phyloP scores from a whole-genome alignment of 2,329 filamentous ascomycete genomes.

The Fusarium mundagurra region DNA sequence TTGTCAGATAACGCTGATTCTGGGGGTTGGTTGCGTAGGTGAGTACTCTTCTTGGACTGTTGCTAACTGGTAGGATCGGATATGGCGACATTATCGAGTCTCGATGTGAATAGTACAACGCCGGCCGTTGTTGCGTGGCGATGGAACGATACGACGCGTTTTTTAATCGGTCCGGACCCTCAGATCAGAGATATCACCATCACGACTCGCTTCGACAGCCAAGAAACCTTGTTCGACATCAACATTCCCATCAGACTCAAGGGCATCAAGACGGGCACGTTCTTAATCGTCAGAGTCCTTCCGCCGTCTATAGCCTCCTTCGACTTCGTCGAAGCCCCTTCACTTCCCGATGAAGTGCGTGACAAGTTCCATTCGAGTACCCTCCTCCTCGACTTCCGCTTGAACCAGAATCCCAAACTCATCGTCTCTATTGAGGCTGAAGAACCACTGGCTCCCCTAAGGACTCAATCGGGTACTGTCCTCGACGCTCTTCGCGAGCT shows the following conservation, averaged over 20 bases:
- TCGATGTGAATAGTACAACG: not conserved
- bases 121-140: constrained; percentile 8
- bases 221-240: constrained; percentile 1
- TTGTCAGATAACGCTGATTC: not conserved
- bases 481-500: constrained; percentile 22
- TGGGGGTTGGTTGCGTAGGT: not conserved
- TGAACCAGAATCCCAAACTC: constrained; percentile 1
- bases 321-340: not conserved
- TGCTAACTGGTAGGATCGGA: not conserved
- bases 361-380: constrained; percentile 3
- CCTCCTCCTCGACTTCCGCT: not conserved
- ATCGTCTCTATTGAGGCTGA: constrained; percentile 4
- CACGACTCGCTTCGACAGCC: constrained; percentile 13
- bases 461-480: constrained; percentile 14
- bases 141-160: not conserved
- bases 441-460: constrained; percentile 8
- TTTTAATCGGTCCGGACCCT: constrained; percentile 1
- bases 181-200: constrained; percentile 9
- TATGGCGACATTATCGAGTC: not conserved
- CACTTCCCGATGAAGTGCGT: not conserved
- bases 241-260: constrained; percentile 20
- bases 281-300: not conserved
- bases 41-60: not conserved
- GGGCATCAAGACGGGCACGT: not conserved
- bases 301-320: constrained; percentile 4